Base-by-base conservation (phyloP, 192 early-diverging fungal species). In the Coemansia sp. region DNA sequence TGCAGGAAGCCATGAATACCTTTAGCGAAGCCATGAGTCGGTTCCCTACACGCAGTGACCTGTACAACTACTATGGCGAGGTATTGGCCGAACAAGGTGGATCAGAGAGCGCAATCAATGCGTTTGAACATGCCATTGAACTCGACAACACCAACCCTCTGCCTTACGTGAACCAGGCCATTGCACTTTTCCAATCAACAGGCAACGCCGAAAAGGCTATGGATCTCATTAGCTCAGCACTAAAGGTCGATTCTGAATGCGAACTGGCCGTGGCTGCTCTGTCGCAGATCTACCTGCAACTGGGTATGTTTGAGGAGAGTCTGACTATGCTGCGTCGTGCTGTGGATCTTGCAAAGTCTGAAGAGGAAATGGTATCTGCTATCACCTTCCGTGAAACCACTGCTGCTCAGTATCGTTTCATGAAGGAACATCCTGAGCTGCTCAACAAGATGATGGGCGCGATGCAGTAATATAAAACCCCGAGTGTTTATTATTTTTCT, bases 51-150 rank as follows among this genome's bases (percentile, higher is more conserved):
- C 84, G 81, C 34, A 83, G 87, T 32, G 96, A 99, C 62, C 85
- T 95, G 18, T 90, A 86, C 83, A 99, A 98, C 80, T 99, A 97
- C 72, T 93, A 95, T 36, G 96, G 93, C 62, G 96, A 99, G 77
- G 77, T 99, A 18, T 65, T 97, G 29, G 71, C 89, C 42, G 95
- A 99, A 58, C 87, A 90, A 59, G 85, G 87, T 50, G 78, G 80
- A 22, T 85, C 87, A 27, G 82, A 85, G 11, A 87, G 93, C 65
- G 94, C 95, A 2, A 67, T 85, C 53, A 79, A 82, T 10, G 82
- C 83, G 49, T 97, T 98, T 58, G 87, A 90, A 52, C 94, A 94
- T 67, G 91, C 95, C 1, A 82, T 93, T 34, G 78, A 85, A 46
- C 68, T 97, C 55, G 85, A 89, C 60, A 71, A 78, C 4, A 73